Evolutionary conservation across 768 basidiomycete species (phyloP), one percentile per base, ranked within the genome.

Genomic region (Omphalotus guepiniiformis): DNA sequence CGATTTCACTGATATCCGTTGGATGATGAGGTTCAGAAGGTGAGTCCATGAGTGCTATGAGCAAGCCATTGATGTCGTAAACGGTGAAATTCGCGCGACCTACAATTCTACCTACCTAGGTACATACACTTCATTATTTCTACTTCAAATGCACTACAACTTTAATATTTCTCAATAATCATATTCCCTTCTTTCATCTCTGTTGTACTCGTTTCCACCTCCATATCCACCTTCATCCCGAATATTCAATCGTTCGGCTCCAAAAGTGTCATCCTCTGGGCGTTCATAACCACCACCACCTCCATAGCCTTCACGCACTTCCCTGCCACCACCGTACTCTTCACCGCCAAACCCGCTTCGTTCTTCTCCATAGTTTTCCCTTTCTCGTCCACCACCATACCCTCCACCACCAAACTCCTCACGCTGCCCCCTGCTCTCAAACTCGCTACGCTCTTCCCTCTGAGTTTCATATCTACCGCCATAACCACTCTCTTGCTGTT

Each of bases 1-100:
- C 86, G 38, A 85, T 75, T 27, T 82, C 79, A n/a, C 56, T 56
- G 9, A 57, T 56, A 47, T 69, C 66, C 22, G 5, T 32, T 22
- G 25, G 42, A 69, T 68, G 48, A 57, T 63, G 44, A 70, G 67
- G 47, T 59, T 51, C 39, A 18, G 47, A 30, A 23, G 55, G 53
- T 42, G 59, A 55, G 39, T 58, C 45, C 63, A 67, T 66, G 41
- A 29, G 46, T 32, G 47, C 39, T 45, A 50, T 32, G 28, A 39
- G 28, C 9, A 32, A 42, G 38, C 26, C 18, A 16, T 27, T n/a
- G n/a, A n/a, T n/a, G n/a, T n/a, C n/a, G n/a, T n/a, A n/a, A n/a
- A n/a, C n/a, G n/a, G n/a, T n/a, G n/a, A n/a, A n/a, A n/a, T n/a
- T n/a, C n/a, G n/a, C n/a, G n/a, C n/a, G n/a, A n/a, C n/a, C n/a